Base-by-base conservation (phyloP, 176 grass and related monocot species). In the Oryza longistaminata region DNA sequence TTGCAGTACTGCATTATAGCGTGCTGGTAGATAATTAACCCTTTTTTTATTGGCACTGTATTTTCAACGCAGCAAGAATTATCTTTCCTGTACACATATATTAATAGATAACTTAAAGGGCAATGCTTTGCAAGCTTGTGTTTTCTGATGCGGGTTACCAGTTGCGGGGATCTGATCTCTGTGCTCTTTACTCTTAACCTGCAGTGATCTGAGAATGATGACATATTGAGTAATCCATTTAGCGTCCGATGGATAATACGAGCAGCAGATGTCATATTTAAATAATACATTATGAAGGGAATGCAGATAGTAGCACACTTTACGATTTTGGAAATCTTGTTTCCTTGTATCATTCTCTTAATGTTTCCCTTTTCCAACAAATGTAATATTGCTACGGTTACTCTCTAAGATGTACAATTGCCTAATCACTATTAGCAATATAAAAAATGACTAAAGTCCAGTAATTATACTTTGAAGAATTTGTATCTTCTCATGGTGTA, bases 391-490 rank as follows among this genome's bases (percentile, higher is more conserved):
- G 21, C 66, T 46, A 12, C 52, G 14, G 14, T 73, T 60, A 29
- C 37, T 71, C 40, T 16, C n/a, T 43, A 14, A 33, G n/a, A 77
- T 43, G 42, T 64, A 15, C 27, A 50, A 12, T 49, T 7, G 13
- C 39, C 31, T 19, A 37, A 24, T 40, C n/a, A 46, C 31, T 72
- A 66, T 39, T 39, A 42, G 21, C 65, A 75, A 39, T 73, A 14
- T 71, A 2, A 27, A 15, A 66, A 66, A 66, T 24, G 12, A 53
- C 11, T 64, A 6, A 25, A 48, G 65, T 40, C 64, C 12, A 65
- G 14, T 83, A 77, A 87, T 39, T 88, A 21, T 82, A 77, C 7
- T 83, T 39, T 0, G 12, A 83, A 88, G 40, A 77, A 14, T 27
- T 64, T 58, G 22, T 14, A 4, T 29, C 17, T 26, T 73, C 13